Percentiles rank a stretch among this genome's conserved stretches.
These are phyloP conservation scores for Paecilomyces fulvus DNA, from an alignment of 2,329 filamentous ascomycete genomes.

Conservation along the genomic window DNA sequence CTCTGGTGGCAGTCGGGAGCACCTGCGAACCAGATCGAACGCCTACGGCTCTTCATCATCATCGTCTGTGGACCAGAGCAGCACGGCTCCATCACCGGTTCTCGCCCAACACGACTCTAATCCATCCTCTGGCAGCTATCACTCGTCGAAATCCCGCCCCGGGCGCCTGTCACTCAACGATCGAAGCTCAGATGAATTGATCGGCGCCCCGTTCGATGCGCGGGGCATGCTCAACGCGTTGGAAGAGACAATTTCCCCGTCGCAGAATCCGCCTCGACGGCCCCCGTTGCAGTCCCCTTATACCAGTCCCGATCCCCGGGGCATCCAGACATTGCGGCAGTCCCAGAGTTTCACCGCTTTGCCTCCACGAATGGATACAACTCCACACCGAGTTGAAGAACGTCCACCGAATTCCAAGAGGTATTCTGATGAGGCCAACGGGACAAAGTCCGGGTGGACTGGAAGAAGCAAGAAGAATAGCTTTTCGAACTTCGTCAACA, in stretches of 20 bases:
- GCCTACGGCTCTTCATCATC: slow-evolving; percentile 39
- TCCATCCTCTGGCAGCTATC: slow-evolving; percentile 17
- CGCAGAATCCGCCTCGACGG: slow-evolving; percentile 29
- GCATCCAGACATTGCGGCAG: slow-evolving; percentile 52
- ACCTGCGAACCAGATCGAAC: slow-evolving; percentile 37
- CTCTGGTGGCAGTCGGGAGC: slow-evolving; percentile 32
- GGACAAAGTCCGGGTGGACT: slow-evolving; percentile 50
- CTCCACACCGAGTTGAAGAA: slow-evolving; percentile 35
- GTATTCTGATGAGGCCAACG: slow-evolving; percentile 68
- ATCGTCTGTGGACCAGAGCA: slow-evolving; percentile 40
- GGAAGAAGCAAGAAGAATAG: slow-evolving; percentile 72
- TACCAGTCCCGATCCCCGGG: slow-evolving; percentile 47
- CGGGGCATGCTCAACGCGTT: slow-evolving; percentile 37
- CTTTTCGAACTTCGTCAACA: slow-evolving; percentile 81
- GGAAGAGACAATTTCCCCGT: slow-evolving; percentile 26
- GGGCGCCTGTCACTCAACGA: slow-evolving; percentile 28
- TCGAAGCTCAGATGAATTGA: slow-evolving; percentile 38
- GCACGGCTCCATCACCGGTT: slow-evolving; percentile 31
- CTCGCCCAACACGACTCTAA: slow-evolving; percentile 23
- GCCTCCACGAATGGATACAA: slow-evolving; percentile 45
- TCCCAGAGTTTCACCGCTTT: slow-evolving; percentile 57
- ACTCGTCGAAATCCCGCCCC: slow-evolving; percentile 22
- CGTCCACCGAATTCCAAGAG: slow-evolving; percentile 56
- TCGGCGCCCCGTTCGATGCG: slow-evolving; percentile 35
- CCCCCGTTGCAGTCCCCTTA: slow-evolving; percentile 40